Base-by-base conservation (phyloP, 805 yeast genomes). In the Huiozyma naganishii region DNA sequence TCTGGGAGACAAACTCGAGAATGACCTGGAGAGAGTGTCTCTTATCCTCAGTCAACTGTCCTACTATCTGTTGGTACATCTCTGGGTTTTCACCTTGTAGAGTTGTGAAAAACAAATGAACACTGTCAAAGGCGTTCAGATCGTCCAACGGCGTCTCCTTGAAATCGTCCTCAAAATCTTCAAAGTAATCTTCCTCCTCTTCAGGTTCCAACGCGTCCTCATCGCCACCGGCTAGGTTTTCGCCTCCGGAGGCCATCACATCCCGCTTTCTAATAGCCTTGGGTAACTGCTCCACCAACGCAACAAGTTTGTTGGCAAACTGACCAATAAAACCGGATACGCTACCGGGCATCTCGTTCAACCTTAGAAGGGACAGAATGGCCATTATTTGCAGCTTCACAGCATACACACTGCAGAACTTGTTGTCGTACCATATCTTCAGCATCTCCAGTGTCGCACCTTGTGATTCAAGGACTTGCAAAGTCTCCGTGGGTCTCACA, bases 131-230 rank as follows among this genome's bases (percentile, higher is more conserved):
- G 5, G 80, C 79, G 57, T 88, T 83, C 38, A 87, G 62, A 37
- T 72, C 68, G 60, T 89, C 97, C 45, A 90, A 69, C 6, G 92
- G 85, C 1, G 94, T 81, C 50, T 79, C 83, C 45, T 80, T 77
- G 60, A 83, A 73, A 10, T 92, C 78, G 56, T 82, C 95, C 54
- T 87, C 95, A 43, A 80, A 79, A 36, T 65, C 70, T 33, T 66
- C 69, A 43, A 59, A 64, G 43, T 80, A 77, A 5, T 79, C 85
- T 45, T 81, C 87, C 27, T 58, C 65, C 13, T 51, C 39, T 6
- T 54, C 56, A 9, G 50, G 52, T 10, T 49, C 49, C 17, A 50
- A 44, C 38, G 43, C 42, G 11, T 62, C 67, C 37, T 52, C 55
- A n/a, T 54, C 57, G 5, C 8, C 28, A 6, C 6, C 29, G 27